Evolutionary conservation across 768 basidiomycete species (phyloP).

Genomic region (Dictyophora rubrovolvata): DNA sequence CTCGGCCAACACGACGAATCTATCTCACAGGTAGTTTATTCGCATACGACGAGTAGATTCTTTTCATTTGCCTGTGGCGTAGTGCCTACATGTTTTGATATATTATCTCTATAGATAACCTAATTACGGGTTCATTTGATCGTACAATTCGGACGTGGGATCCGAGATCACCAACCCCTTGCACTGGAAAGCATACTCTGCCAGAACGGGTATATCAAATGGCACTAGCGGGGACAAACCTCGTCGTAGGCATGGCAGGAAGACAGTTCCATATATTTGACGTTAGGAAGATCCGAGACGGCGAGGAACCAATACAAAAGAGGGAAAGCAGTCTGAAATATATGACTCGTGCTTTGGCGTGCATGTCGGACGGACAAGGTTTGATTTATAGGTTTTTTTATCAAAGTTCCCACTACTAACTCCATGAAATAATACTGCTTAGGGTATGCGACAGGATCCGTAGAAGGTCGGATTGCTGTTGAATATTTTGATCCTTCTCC

Average conservation of each 20-base stretch:
- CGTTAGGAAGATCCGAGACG: conserved; percentile 52
- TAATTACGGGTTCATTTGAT: conserved; percentile 92
- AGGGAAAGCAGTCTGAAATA: conserved; percentile 92
- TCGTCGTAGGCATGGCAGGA: conserved; percentile 91
- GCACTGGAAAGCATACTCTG: conserved; percentile 51
- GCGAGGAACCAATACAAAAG: conserved; percentile 54
- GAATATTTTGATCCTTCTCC: conserved; percentile 88
- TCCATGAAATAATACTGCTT: not conserved
- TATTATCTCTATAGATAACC: conserved; percentile 34
- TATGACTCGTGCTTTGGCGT: conserved; percentile 84
- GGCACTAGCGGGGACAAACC: conserved; percentile 64
- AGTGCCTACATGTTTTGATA: too few relatives aligned
- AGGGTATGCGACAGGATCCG: conserved; percentile 91
- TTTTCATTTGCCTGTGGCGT: not conserved
- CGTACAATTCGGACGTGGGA: conserved; percentile 85
- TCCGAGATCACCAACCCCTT: conserved; percentile 46
- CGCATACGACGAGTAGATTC: conserved; percentile 50
- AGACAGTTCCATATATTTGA: conserved; percentile 87
- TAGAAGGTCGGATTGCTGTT: conserved; percentile 93
- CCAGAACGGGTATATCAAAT: conserved; percentile 83
- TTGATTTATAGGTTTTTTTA: conserved; percentile 13
- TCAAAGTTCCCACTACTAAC: not conserved
- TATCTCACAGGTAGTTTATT: conserved; percentile 68
- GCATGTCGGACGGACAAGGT: conserved; percentile 92
- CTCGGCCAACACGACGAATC: conserved; percentile 77